Base-by-base conservation (phyloP, 306 rosid species). In the Echinosophora koreensis region DNA sequence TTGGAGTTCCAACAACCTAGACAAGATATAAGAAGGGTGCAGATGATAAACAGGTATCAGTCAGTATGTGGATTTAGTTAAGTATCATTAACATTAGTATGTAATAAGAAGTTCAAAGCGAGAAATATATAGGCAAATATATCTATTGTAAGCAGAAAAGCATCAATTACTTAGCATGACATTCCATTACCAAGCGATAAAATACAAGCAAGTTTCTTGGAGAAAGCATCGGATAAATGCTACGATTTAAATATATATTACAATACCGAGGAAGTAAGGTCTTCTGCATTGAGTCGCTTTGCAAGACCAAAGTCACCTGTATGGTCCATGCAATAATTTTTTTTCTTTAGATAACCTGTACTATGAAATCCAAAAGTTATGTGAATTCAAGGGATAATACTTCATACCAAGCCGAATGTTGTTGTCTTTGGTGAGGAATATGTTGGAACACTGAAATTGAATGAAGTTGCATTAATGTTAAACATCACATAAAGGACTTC, bases 291-390 rank as follows among this genome's bases (percentile, higher is more conserved):
- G 67, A 93, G 93, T 74, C 90, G 88, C 77, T 93, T 93, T 66
- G 98, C 97, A 34, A 93, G 97, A 77, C 98, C 98, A 86, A 93
- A 90, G 80, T 89, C 97, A 79, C 98, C 98, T 90, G 89, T n/a
- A 79, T 60, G 73, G 69, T 67, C 38, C 80, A 79, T 59, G 72
- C 35, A 79, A 65, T 70, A 82, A 66, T 84, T 75, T 63, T 54
- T 76, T 69, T 47, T 41, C 39, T 27, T 85, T 44, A 68, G 76
- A 77, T 46, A 77, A 62, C 79, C 74, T 34, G 55, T 12, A 65
- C 35, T 22, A 74, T 49, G 63, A 81, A 77, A 76, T 69, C 75
- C 55, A 72, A 15, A 69, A 55, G 18, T 57, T 69, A 80, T 22
- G 62, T 80, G 17, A 30, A 71, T 58, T 54, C 9, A 79, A 80